These are phyloP conservation scores for Jacaranda mimosifolia DNA, from an alignment of 257 asterid species.

Conservation along the genomic window DNA sequence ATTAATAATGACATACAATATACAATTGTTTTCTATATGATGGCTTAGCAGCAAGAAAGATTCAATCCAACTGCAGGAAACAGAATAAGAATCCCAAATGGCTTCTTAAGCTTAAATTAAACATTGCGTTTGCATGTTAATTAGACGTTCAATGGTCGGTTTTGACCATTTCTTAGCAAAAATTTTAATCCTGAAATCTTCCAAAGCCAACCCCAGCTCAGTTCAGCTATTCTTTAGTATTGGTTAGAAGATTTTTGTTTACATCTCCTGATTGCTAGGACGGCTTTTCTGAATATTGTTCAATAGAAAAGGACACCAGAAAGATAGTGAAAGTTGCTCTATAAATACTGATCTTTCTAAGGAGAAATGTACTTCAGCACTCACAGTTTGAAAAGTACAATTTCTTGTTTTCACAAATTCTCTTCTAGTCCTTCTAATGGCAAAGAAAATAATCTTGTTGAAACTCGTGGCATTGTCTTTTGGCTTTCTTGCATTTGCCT, in stretches of 20 bases:
- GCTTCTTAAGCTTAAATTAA: too few relatives aligned
- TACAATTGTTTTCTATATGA: too few relatives aligned
- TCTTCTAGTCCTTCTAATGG: slow-evolving; percentile 5
- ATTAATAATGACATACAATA: too few relatives aligned
- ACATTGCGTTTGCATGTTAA: background rate
- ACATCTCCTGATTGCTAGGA: slow-evolving; percentile 6
- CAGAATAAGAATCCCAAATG: too few relatives aligned
- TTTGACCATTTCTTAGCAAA: slow-evolving; percentile 32
- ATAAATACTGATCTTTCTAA: slow-evolving; percentile 26
- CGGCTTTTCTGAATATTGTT: slow-evolving; percentile 11
- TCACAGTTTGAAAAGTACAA: background rate
- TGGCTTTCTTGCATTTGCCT: slow-evolving; percentile 40
- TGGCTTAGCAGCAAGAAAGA: too few relatives aligned
- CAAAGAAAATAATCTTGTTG: background rate
- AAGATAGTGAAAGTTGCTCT: slow-evolving; percentile 3
- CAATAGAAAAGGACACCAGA: background rate
- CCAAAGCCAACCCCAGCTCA: background rate
- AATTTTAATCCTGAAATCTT: background rate
- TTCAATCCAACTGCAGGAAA: too few relatives aligned
- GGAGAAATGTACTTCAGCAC: slow-evolving; percentile 32
- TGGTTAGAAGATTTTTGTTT: too few relatives aligned
- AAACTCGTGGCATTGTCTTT: slow-evolving; percentile 28
- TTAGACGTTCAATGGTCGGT: background rate
- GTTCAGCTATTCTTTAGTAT: too few relatives aligned
- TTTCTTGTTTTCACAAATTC: background rate